Evolutionary conservation across 202 grass and related monocot species (phyloP).

Genomic region (Carex sylvatica): DNA sequence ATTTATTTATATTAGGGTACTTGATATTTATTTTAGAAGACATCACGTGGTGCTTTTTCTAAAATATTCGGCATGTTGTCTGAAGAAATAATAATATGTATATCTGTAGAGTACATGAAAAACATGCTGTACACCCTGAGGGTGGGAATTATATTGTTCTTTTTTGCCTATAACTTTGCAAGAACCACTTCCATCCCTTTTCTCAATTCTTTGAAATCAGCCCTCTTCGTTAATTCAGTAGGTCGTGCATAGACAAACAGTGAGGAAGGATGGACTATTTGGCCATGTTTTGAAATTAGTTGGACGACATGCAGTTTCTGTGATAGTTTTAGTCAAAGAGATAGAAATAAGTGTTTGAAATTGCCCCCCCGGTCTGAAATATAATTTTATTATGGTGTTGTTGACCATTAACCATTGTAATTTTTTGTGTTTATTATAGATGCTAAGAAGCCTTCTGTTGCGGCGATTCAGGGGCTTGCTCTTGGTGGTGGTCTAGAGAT

Average conservation of each 20-base stretch:
- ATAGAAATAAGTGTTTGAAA: not conserved
- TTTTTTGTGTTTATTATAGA: conserved; percentile 35
- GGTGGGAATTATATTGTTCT: not conserved
- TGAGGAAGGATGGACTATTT: not conserved
- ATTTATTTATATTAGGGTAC: conserved; percentile 11
- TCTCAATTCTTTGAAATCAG: not conserved
- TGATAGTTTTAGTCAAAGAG: not conserved
- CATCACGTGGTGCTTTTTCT: not conserved
- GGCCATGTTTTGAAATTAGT: not conserved
- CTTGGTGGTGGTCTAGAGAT: conserved; percentile 97
- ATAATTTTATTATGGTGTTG: not conserved
- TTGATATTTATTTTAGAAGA: conserved; percentile 10
- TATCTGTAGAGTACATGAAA: not conserved
- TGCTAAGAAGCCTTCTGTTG: conserved; percentile 90
- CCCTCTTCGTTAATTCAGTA: not conserved
- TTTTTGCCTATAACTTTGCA: not conserved
- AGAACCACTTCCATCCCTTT: not conserved
- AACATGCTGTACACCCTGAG: not conserved
- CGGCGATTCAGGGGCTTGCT: conserved; percentile 89
- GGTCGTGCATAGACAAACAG: not conserved
- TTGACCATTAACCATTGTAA: conserved; percentile 3
- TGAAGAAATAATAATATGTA: conserved; percentile 9
- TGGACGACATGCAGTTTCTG: not conserved
- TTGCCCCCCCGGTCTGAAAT: not conserved
- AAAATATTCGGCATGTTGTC: not conserved